phyloP scores from a whole-genome alignment of 306 rosid species.

The Ceratonia siliqua region DNA sequence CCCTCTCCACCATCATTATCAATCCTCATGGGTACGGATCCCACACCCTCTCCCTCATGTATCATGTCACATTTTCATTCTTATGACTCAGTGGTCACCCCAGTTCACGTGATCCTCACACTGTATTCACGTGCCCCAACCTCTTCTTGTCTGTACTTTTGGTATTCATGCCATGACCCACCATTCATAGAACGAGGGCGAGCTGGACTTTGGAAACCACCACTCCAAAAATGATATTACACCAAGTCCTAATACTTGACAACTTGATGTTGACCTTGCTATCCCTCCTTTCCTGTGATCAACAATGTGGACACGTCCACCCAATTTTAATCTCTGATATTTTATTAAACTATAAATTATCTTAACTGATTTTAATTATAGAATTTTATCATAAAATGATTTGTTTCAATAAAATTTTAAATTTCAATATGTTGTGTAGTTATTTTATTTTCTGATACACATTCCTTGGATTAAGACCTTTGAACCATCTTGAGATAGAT shows the following conservation, averaged over 20 bases:
- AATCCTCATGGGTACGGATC: not conserved
- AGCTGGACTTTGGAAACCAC: constrained; percentile 4
- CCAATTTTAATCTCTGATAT: too few species aligned
- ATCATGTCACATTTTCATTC: constrained; percentile 6
- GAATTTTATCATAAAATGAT: too few species aligned
- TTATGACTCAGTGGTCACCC: not conserved
- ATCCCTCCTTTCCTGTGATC: not conserved
- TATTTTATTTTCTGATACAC: too few species aligned
- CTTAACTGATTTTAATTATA: too few species aligned
- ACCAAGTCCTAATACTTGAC: not conserved
- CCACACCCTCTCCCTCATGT: constrained; percentile 27
- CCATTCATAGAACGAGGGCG: not conserved
- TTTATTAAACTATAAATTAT: too few species aligned
- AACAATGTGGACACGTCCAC: not conserved
- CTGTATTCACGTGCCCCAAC: constrained; percentile 47
- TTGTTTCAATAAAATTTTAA: too few species aligned
- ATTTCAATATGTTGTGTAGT: too few species aligned
- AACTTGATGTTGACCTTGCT: not conserved
- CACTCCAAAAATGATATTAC: constrained; percentile 12
- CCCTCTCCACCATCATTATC: not conserved
- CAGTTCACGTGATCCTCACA: constrained; percentile 50
- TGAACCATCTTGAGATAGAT: too few species aligned
- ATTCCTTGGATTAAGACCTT: too few species aligned
- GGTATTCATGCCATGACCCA: not conserved
- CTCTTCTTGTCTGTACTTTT: constrained; percentile 44